Base-by-base conservation (phyloP, 192 early-diverging fungal species). In the Chytriomyces sp. region DNA sequence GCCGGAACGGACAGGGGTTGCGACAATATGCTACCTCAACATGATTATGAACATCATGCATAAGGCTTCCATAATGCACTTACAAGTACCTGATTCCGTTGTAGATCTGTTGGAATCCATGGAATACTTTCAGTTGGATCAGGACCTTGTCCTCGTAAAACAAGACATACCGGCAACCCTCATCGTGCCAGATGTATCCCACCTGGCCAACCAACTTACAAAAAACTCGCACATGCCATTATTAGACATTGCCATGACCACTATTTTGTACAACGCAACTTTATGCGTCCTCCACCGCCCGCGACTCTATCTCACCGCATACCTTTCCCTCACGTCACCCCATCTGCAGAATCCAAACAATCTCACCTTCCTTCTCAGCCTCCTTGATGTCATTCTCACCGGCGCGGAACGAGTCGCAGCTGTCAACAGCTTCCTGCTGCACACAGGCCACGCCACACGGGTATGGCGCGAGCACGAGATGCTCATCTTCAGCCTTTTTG, bases 261-360 rank as follows among this genome's bases (percentile, higher is more conserved):
- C 66, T 19, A 56, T 68, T 10, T 28, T 68, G n/a, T 68, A 56
- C 53, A 5, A 68, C 34, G 26, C 44, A 3, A 36, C 52, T n/a
- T 5, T 56, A 8, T 55, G 66, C 54, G 28, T 68, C 26, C 22
- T 56, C 2, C n/a, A 53, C 34, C 66, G 66, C 8, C 54, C 66
- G 6, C 5, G 8, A 36, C 19, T 68, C 12, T 68, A 56, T 32
- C 36, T 68, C 14, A 68, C 66, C 14, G 66, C 30, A 34, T 68
- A 31, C 44, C 44, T 68, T 17, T 22, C 44, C 2, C 10, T 56
- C 10, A 33, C 66, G 17, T 55, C 52, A 8, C 49, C 49, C 7
- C 40, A 56, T 22, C 17, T 64, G 8, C 10, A 31, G 5, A 33
- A 68, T 22, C 31, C 49, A 10, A 8, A 10, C 32, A 61, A 61